Evolutionary conservation across 1,284 basidiomycete species (phyloP).

Genomic region (Taiwanofungus camphoratus): DNA sequence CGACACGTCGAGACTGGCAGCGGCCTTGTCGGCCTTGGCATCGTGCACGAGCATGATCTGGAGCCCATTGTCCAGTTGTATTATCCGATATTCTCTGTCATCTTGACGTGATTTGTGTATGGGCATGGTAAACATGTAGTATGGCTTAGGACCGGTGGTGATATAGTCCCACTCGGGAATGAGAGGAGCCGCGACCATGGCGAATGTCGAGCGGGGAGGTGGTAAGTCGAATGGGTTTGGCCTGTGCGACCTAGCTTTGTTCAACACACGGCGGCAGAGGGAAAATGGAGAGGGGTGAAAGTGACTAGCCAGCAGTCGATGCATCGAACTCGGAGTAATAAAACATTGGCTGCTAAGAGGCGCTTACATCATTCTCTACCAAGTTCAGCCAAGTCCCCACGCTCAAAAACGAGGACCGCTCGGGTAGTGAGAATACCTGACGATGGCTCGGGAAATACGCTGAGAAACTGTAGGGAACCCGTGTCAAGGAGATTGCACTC

Average conservation of each 20-base stretch:
- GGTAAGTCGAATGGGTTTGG: slow-evolving; percentile 1
- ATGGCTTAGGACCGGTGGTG: slow-evolving; percentile 16
- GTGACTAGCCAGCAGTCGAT: slow-evolving; percentile 15
- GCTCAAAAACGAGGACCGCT: slow-evolving; percentile 7
- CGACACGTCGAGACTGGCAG: slow-evolving; percentile 91
- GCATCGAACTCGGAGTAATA: slow-evolving; percentile 13
- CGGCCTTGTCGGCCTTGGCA: slow-evolving; percentile 86
- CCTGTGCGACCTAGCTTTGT: slow-evolving; percentile 4
- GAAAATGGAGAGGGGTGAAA: slow-evolving; percentile 4
- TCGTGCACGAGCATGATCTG: slow-evolving; percentile 88
- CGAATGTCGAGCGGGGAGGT: slow-evolving; percentile 7
- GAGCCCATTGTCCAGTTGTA: slow-evolving; percentile 84
- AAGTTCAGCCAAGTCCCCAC: neutral
- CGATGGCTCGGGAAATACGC: neutral
- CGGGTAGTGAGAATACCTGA: slow-evolving; percentile 5
- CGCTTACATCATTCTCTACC: slow-evolving; percentile 8
- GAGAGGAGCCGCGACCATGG: slow-evolving; percentile 10
- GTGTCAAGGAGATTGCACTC: neutral
- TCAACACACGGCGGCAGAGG: slow-evolving; percentile 3
- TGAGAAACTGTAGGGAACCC: neutral
- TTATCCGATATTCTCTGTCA: slow-evolving; percentile 74
- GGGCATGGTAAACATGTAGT: slow-evolving; percentile 51
- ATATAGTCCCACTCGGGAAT: slow-evolving; percentile 21
- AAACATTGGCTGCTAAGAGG: neutral
- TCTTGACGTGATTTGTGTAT: slow-evolving; percentile 77